These are phyloP conservation scores for Boletus coccyginus DNA, from an alignment of 768 basidiomycete species.

Conservation along the genomic window DNA sequence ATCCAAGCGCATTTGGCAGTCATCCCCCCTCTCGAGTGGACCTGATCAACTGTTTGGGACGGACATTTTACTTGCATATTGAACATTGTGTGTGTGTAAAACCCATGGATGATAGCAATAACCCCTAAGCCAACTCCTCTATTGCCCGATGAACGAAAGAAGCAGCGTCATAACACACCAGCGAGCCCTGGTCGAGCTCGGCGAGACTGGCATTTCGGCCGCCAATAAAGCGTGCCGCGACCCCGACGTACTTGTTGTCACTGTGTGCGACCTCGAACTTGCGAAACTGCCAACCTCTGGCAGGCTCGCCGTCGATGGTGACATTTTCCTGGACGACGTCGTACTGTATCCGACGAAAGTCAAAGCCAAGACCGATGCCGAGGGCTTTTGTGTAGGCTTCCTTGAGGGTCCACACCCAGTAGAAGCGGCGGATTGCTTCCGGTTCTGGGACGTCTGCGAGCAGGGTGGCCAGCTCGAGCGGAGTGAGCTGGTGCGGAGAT, in stretches of 20 bases:
- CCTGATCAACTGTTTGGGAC: constrained; percentile 29
- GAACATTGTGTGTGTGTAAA: constrained; percentile 18
- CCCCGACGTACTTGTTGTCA: constrained; percentile 59
- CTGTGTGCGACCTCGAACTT: constrained; percentile 53
- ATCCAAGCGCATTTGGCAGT: constrained; percentile 51
- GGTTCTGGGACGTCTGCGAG: constrained; percentile 40
- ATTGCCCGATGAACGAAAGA: constrained; percentile 49
- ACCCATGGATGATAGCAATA: constrained; percentile 2
- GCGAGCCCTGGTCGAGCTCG: constrained; percentile 37
- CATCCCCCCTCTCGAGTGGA: constrained; percentile 40
- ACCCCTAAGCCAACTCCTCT: constrained; percentile 34
- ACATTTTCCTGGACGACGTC: constrained; percentile 50
- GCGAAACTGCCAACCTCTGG: constrained; percentile 65
- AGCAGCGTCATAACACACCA: constrained; percentile 46
- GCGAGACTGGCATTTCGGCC: constrained; percentile 34
- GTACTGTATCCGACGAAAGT: constrained; percentile 75
- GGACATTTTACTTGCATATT: constrained; percentile 30
- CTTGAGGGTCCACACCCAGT: constrained; percentile 88
- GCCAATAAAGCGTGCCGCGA: constrained; percentile 61
- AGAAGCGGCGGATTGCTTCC: constrained; percentile 62
- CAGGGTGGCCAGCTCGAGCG: constrained; percentile 33
- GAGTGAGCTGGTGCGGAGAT: constrained; percentile 37
- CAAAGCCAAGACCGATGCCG: constrained; percentile 79
- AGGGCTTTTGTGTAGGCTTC: constrained; percentile 91
- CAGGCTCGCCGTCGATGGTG: constrained; percentile 54